Evolutionary conservation across 1,139 yeast species (phyloP), one percentile per base, ranked within the genome.

Genomic region (Diutina pseudorugosa): DNA sequence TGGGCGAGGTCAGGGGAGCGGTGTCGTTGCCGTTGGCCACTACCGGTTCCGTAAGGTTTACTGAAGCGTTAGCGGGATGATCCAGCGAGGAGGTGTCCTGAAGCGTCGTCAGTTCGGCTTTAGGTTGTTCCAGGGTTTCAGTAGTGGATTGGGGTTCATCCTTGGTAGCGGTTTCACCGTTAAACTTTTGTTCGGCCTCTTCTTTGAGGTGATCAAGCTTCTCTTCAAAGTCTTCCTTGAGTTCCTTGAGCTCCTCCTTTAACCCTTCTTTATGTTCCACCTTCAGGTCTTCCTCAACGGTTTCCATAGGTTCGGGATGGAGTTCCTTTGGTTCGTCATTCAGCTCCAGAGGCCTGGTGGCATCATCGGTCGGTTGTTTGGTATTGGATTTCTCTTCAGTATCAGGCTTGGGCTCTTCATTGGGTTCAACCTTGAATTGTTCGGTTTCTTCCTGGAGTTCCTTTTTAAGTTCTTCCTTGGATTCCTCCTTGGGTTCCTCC

Each of bases 101-200:
- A 52, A 33, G 30, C 41, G 41, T 51, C 54, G 21, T 53, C 54
- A 19, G 54, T 51, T 14, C 52, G 49, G 20, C 55, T 52, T 25
- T 50, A n/a, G 52, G 51, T 40, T 50, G 52, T 4, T 52, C 55
- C 2, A 40, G 43, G 14, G 30, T 51, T 36, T 48, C 40, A 21
- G 51, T 58, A 20, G 51, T 54, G 30, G 54, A 53, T 30, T 54
- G 55, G 19, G 16, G 5, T 45, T 53, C 56, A 18, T 51, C 51
- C 33, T 52, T 54, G 23, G 21, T 3, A 7, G 8, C 50, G 23
- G 4, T 18, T 4, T 47, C 20, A 5, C 14, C 41, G 4, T 21
- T 51, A 2, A 21, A 50, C 19, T 21, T 50, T 21, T 50, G 51
- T 50, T 45, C 45, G 23, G 52, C 47, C 20, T 44, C 18, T 20